Evolutionary conservation across 2,329 filamentous ascomycete species (phyloP), one percentile per base, ranked within the genome.

Genomic region (Phialophora chinensis): DNA sequence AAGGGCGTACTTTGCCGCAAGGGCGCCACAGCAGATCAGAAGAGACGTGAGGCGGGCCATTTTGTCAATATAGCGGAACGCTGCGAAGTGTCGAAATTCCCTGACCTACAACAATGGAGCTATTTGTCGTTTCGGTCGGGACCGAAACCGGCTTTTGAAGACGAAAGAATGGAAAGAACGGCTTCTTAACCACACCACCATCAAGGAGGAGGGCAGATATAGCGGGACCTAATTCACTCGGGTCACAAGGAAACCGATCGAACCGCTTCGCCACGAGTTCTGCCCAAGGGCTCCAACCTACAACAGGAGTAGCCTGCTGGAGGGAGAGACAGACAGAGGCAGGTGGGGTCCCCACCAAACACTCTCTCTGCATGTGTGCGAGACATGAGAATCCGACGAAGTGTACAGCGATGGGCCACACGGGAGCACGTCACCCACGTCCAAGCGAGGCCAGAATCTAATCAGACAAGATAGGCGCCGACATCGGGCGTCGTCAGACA

Each of bases 401-500:
- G 17, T 5, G 17, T 1, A 29, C 12, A 27, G 10, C 12, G 12
- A n/a, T 27, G 53, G 53, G n/a, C 53, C n/a, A 55, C 31, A 11
- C 33, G 4, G 10, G 33, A 35, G 10, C 10, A 11, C 31, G 10
- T 33, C 50, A 11, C 23, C 11, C 42, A 7, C 35, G 12, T 50
- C 63, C 49, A 65, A 65, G 42, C 23, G 20, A 55, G 44, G 17
- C 35, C 14, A 2, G 38, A 6, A 66, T 63, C 60, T 65, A 63
- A 69, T 69, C 69, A 63, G 69, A 71, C 66, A 69, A 66, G 67
- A 71, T 71, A 42, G 33, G 14, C 47, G 52, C 63, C 63, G 63
- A 54, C 55, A n/a, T 66, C 63, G 63, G 63, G 14, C 10, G 42
- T 27, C 38, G 49, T n/a, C 38, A n/a, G 38, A 44, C 25, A 29